phyloP scores from a whole-genome alignment of 2,329 filamentous ascomycete species.

The Xylaria sp. region DNA sequence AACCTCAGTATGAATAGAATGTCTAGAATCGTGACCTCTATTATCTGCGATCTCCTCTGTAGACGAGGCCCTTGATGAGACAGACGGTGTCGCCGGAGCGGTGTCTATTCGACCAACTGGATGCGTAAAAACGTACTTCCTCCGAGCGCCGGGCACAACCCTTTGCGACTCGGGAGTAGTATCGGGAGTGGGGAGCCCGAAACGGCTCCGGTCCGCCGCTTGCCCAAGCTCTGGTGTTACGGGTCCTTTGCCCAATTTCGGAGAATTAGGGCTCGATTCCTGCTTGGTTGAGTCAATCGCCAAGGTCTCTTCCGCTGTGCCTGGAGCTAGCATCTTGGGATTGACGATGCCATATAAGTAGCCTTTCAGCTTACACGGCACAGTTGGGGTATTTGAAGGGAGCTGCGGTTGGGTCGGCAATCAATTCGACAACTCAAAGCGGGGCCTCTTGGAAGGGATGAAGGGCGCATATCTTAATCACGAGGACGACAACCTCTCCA shows the following conservation, averaged over 20 bases:
- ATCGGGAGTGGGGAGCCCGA: constrained; percentile 29
- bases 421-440: neutral
- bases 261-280: neutral
- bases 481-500: constrained; percentile 9
- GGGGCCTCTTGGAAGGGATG: constrained; percentile 8
- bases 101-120: neutral
- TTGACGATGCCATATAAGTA: constrained; percentile 2
- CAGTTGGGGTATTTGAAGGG: constrained; percentile 15
- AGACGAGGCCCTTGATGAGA: constrained; percentile 1
- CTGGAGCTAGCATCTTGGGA: constrained; percentile 15
- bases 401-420: constrained; percentile 2
- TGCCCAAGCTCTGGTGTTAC: constrained; percentile 21
- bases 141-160: neutral
- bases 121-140: neutral
- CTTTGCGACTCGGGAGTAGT: constrained; percentile 20
- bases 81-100: neutral
- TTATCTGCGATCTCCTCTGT: neutral
- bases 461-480: constrained; percentile 14
- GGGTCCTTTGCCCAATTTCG: constrained; percentile 17
- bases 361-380: constrained; percentile 7
- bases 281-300: constrained; percentile 9
- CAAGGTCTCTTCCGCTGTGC: constrained; percentile 1
- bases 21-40: neutral
- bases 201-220: constrained; percentile 11
- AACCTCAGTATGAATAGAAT: constrained; percentile 10